A percentile compares a stretch with the other conserved stretches of the same genome.
Evolutionary conservation across 2,329 filamentous ascomycete species (phyloP).

Genomic region (Mycosphaerella arachidis): DNA sequence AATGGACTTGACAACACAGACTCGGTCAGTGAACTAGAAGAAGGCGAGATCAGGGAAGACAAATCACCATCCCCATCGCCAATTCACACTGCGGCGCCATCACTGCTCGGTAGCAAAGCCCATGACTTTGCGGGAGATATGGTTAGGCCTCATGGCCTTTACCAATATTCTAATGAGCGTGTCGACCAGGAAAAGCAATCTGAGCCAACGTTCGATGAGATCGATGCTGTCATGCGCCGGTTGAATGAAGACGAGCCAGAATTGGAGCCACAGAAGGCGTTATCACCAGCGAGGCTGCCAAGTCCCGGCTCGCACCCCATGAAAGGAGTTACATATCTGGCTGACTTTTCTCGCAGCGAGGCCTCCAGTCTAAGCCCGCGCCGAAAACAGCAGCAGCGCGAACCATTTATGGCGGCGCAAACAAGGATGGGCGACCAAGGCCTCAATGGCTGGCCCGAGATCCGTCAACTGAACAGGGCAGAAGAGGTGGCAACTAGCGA

Average conservation of each 20-base stretch:
- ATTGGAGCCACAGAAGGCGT: conserved; percentile 32
- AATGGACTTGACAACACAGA: conserved; percentile 15
- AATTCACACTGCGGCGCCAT: conserved; percentile 7
- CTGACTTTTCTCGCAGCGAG: conserved; percentile 53
- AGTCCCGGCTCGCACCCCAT: conserved; percentile 26
- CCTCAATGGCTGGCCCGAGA: conserved; percentile 30
- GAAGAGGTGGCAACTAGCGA: conserved; percentile 71
- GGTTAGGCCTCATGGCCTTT: conserved; percentile 1
- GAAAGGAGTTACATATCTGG: conserved; percentile 29
- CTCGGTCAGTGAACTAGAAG: conserved; percentile 32
- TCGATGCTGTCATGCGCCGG: conserved; percentile 88
- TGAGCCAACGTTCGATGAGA: conserved; percentile 67
- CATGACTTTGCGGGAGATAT: conserved; percentile 7
- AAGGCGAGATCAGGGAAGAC: conserved; percentile 31
- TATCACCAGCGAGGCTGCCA: conserved; percentile 19
- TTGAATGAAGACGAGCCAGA: conserved; percentile 69
- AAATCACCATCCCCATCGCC: conserved; percentile 16
- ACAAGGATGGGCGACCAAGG: conserved; percentile 41
- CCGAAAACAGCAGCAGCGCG: conserved; percentile 6
- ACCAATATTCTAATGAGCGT: conserved; percentile 9
- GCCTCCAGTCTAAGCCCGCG: conserved; percentile 67
- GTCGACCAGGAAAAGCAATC: conserved; percentile 19
- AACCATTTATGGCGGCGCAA: conserved; percentile 29
- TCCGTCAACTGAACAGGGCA: conserved; percentile 60
- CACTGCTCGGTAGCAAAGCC: neutral